Conservation (phyloP, 805 yeast genomes). For the Kregervanrija delftensis region DNA sequence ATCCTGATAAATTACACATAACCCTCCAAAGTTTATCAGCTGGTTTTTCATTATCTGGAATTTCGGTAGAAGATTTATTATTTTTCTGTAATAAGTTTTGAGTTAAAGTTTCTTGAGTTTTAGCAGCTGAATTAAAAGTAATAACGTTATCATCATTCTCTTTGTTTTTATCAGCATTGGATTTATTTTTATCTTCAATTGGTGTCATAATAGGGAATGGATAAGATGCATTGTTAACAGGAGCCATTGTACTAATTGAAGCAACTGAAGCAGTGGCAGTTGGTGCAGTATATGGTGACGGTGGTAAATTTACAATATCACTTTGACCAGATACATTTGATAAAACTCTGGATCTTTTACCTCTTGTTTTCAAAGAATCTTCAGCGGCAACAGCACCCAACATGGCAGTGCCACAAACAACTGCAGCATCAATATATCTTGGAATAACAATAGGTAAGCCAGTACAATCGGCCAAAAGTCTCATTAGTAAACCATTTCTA, state of each 20-base stretch:
- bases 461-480: slow-evolving; percentile 87
- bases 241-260: slow-evolving; percentile 45
- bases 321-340: slow-evolving; percentile 1
- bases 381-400: slow-evolving; percentile 92
- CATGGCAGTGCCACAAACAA: slow-evolving; percentile 91
- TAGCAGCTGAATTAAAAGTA: slow-evolving; percentile 54
- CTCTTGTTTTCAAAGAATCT: slow-evolving; percentile 35
- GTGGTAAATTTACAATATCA: slow-evolving; percentile 20
- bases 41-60: slow-evolving; percentile 19
- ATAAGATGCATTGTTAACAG: slow-evolving; percentile 29
- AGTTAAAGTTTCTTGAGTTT: slow-evolving; percentile 46
- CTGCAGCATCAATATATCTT: slow-evolving; percentile 92
- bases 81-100: slow-evolving; percentile 30
- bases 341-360: background rate
- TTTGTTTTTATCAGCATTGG: slow-evolving; percentile 16
- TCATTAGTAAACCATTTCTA: slow-evolving; percentile 82
- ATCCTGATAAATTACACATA: slow-evolving; percentile 79
- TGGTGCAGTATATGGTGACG: slow-evolving; percentile 76
- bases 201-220: slow-evolving; percentile 45
- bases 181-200: slow-evolving; percentile 23
- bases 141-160: slow-evolving; percentile 43
- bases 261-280: slow-evolving; percentile 67
- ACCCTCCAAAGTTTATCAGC: slow-evolving; percentile 77
- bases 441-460: slow-evolving; percentile 91
- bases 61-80: background rate